Conservation (phyloP, 2,329 filamentous ascomycete genomes). For the Aspergillus sergii region DNA sequence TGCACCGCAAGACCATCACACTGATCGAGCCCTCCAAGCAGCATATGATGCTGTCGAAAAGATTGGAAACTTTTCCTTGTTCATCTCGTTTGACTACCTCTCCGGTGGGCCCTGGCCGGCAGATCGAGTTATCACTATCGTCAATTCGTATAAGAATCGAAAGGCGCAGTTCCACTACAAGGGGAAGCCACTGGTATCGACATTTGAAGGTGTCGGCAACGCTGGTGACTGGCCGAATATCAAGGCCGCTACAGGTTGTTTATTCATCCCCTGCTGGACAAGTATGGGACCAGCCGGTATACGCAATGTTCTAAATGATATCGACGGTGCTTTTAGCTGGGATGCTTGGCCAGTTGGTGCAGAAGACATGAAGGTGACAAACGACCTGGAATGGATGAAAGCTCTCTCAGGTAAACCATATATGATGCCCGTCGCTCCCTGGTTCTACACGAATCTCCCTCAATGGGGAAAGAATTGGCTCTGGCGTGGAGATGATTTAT, state of each 20-base stretch:
- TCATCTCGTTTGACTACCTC: constrained; percentile 39
- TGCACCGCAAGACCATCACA: constrained; percentile 33
- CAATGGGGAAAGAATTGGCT: constrained; percentile 64
- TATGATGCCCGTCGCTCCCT: constrained; percentile 62
- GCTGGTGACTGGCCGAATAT: constrained; percentile 47
- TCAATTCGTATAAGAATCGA: constrained; percentile 30
- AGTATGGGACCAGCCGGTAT: constrained; percentile 35
- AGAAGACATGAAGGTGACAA: constrained; percentile 38
- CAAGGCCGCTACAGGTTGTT: constrained; percentile 40
- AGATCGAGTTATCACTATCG: constrained; percentile 28
- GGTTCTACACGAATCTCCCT: constrained; percentile 61
- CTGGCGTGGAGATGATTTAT: constrained; percentile 63
- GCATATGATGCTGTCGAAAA: constrained; percentile 33
- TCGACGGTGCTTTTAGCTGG: constrained; percentile 48
- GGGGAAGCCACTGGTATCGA: constrained; percentile 41
- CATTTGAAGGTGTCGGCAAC: constrained; percentile 46
- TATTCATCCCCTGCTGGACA: constrained; percentile 49
- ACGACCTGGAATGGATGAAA: constrained; percentile 45
- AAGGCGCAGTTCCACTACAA: constrained; percentile 31
- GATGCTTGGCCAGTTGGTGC: constrained; percentile 47
- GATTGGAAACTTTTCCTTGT: constrained; percentile 33
- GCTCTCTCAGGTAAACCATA: constrained; percentile 43
- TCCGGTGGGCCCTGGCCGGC: constrained; percentile 32
- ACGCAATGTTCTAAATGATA: constrained; percentile 31
- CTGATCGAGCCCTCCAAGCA: constrained; percentile 28